phyloP scores from a whole-genome alignment of 164 flowering plant genomes.

The Aristolochia contorta region DNA sequence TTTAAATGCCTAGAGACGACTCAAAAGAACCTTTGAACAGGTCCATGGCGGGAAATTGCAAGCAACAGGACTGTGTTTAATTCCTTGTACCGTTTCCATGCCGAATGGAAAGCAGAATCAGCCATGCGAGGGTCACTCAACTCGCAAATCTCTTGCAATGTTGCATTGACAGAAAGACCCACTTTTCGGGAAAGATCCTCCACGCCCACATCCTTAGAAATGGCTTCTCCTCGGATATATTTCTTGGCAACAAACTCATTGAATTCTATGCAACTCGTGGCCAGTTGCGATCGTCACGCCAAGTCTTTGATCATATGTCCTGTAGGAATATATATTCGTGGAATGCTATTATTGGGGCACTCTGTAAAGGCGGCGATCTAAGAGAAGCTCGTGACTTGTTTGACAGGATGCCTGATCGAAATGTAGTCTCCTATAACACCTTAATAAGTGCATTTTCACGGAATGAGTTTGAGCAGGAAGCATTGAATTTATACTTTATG shows the following conservation, averaged over 20 bases:
- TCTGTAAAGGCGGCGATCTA: constrained; percentile 30
- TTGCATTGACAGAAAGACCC: constrained; percentile 49
- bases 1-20: no score
- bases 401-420: constrained; percentile 56
- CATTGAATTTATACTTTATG: constrained; percentile 31
- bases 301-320: constrained; percentile 50
- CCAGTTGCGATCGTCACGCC: constrained; percentile 16
- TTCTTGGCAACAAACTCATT: constrained; percentile 59
- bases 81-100: background rate
- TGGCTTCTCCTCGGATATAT: constrained; percentile 33
- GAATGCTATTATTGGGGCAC: constrained; percentile 46
- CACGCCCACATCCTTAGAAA: constrained; percentile 45
- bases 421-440: constrained; percentile 57
- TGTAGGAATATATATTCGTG: constrained; percentile 44
- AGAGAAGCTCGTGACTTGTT: constrained; percentile 37
- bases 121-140: constrained; percentile 4
- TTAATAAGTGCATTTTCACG: constrained; percentile 40
- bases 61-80: background rate
- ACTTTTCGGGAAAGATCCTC: constrained; percentile 35
- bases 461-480: constrained; percentile 32
- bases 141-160: constrained; percentile 41
- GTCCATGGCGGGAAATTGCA: background rate
- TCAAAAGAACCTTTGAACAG: no score
- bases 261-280: constrained; percentile 50
- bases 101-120: constrained; percentile 19